phyloP scores from a whole-genome alignment of 2,329 filamentous ascomycete genomes.

The Pyrenophora teres region DNA sequence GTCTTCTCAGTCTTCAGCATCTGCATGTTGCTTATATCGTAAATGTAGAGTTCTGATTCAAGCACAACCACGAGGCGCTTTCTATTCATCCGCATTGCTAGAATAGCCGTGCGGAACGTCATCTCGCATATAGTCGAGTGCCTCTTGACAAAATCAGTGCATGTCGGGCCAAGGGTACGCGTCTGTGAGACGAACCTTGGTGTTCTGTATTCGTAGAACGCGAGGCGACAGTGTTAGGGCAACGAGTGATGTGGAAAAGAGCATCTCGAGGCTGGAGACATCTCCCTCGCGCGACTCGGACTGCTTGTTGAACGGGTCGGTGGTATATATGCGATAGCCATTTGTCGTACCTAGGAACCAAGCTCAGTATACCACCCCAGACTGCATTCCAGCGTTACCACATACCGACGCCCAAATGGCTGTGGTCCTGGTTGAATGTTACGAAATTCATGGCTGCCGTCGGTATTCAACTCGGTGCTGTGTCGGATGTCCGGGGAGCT shows the following conservation, averaged over 20 bases:
- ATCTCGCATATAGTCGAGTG: slow-evolving; percentile 95
- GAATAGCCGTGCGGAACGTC: slow-evolving; percentile 94
- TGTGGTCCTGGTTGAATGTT: slow-evolving; percentile 99
- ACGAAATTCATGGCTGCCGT: slow-evolving; percentile 82
- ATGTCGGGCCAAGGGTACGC: background rate
- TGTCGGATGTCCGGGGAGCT: slow-evolving; percentile 5
- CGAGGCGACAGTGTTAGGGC: slow-evolving; percentile 90
- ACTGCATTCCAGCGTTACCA: slow-evolving; percentile 10
- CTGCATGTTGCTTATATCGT: slow-evolving; percentile 99
- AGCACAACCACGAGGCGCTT: slow-evolving; percentile 92
- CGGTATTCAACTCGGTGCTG: slow-evolving; percentile 15
- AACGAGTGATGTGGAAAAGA: slow-evolving; percentile 96
- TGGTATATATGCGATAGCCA: slow-evolving; percentile 95
- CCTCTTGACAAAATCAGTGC: slow-evolving; percentile 52
- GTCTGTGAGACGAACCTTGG: slow-evolving; percentile 67
- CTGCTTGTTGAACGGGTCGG: slow-evolving; percentile 92
- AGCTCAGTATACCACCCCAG: slow-evolving; percentile 9
- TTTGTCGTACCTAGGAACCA: slow-evolving; percentile 74
- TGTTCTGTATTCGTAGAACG: slow-evolving; percentile 94
- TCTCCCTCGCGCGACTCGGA: slow-evolving; percentile 95
- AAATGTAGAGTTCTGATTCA: slow-evolving; percentile 96
- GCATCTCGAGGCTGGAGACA: slow-evolving; percentile 96
- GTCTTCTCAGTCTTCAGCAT: slow-evolving; percentile 90
- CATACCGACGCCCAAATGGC: slow-evolving; percentile 91
- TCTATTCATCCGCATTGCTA: slow-evolving; percentile 90